Percentiles rank a stretch among this genome's conserved stretches.
These are phyloP conservation scores for Melastoma malabathricum DNA, from an alignment of 345 rosid species.

Conservation along the genomic window DNA sequence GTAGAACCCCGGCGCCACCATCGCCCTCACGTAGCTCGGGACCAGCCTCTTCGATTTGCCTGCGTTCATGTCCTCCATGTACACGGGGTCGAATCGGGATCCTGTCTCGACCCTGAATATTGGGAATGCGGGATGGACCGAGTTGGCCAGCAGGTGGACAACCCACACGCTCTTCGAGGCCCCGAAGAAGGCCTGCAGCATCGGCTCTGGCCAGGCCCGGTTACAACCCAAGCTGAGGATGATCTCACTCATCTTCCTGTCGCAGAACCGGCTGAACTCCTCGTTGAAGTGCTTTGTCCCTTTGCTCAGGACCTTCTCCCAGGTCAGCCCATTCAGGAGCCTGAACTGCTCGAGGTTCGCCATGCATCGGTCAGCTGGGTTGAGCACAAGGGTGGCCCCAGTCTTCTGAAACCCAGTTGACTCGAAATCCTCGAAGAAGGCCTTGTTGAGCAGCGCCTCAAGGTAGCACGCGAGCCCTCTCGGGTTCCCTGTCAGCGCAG, in stretches of 20 bases:
- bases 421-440: constrained; percentile 88
- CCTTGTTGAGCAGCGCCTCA: constrained; percentile 53
- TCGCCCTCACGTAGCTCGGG: constrained; percentile 33
- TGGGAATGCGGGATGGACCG: constrained; percentile 69
- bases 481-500: constrained; percentile 39
- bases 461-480: constrained; percentile 45
- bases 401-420: constrained; percentile 51
- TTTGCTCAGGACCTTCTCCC: constrained; percentile 75
- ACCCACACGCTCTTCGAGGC: constrained; percentile 85
- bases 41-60: constrained; percentile 22
- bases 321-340: constrained; percentile 43
- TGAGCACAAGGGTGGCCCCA: constrained; percentile 39
- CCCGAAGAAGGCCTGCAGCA: constrained; percentile 65
- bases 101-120: constrained; percentile 65
- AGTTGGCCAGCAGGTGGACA: constrained; percentile 82
- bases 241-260: constrained; percentile 86
- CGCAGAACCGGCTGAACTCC: constrained; percentile 77
- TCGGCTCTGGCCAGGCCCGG: constrained; percentile 79
- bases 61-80: constrained; percentile 76
- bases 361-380: constrained; percentile 68
- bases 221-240: constrained; percentile 71
- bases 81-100: constrained; percentile 46
- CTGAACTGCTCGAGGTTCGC: constrained; percentile 47
- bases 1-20: constrained; percentile 91
- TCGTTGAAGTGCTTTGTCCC: constrained; percentile 88